Evolutionary conservation across 1,284 basidiomycete genomes (phyloP).

Genomic region (Malassezia globosa): DNA sequence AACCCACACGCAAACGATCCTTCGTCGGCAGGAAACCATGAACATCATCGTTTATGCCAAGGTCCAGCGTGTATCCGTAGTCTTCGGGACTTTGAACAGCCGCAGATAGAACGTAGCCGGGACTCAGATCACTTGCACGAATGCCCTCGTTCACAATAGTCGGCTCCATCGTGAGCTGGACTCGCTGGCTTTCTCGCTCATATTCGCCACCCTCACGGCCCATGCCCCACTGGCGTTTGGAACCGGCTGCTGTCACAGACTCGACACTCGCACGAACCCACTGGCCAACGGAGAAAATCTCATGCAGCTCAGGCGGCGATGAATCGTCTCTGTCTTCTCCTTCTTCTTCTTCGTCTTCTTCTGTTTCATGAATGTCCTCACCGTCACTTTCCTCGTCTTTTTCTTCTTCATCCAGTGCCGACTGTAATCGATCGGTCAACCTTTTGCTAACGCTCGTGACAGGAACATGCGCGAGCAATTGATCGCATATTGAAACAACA

Average conservation of each 20-base stretch:
- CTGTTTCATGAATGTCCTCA: too few species aligned
- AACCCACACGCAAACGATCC: conserved; percentile 41
- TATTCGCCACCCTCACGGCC: conserved; percentile 37
- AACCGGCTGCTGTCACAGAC: conserved; percentile 54
- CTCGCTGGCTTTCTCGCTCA: conserved; percentile 45
- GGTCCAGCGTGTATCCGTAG: conserved; percentile 80
- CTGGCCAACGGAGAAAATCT: conserved; percentile 72
- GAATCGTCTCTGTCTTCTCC: conserved; percentile 22
- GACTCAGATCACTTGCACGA: conserved; percentile 62
- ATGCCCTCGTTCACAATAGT: conserved; percentile 75
- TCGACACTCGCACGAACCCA: conserved; percentile 72
- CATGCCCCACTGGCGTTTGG: conserved; percentile 57
- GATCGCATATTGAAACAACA: conserved; percentile 83
- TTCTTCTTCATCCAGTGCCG: conserved; percentile 47
- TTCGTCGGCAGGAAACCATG: conserved; percentile 41
- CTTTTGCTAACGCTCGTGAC: conserved; percentile 84
- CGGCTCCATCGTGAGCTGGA: conserved; percentile 80
- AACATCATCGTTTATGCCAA: conserved; percentile 53
- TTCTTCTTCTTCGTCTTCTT: conserved; percentile 53
- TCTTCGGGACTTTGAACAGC: conserved; percentile 68
- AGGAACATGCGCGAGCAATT: conserved; percentile 85
- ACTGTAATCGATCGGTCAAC: conserved; percentile 58
- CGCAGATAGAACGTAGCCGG: conserved; percentile 31
- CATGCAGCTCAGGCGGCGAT: conserved; percentile 43
- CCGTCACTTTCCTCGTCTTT: conserved; percentile 50